A percentile compares a stretch with the other conserved stretches of the same genome.
These are phyloP conservation scores for Nakazawaea peltata DNA, from an alignment of 805 yeast species.

Conservation along the genomic window DNA sequence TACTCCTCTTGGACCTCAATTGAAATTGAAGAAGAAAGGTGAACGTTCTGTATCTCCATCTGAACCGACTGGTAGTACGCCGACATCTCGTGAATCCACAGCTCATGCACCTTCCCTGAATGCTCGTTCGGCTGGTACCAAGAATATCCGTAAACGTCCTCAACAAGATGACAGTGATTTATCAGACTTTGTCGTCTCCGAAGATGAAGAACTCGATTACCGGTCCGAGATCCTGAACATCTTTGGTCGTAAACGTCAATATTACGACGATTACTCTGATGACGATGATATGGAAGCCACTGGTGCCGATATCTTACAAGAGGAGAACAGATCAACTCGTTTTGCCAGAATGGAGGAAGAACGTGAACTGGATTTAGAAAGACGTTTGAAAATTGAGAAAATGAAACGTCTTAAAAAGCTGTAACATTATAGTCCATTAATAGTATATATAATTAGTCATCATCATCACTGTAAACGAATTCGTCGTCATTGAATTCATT, in stretches of 20 bases:
- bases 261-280: conserved; percentile 36
- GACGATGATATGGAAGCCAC: conserved; percentile 89
- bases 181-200: conserved; percentile 39
- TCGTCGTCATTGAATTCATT: conserved; percentile 38
- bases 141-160: conserved; percentile 16
- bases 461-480: conserved; percentile 32
- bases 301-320: conserved; percentile 80
- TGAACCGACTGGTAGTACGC: background rate
- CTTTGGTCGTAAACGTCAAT: conserved; percentile 51
- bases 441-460: background rate
- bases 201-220: conserved; percentile 37
- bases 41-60: background rate
- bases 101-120: background rate
- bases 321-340: conserved; percentile 62
- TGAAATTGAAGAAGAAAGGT: background rate
- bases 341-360: conserved; percentile 73
- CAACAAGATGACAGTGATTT: conserved; percentile 30
- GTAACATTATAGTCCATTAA: background rate
- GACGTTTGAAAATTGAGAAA: conserved; percentile 37
- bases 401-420: conserved; percentile 22
- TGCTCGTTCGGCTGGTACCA: background rate
- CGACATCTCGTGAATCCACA: background rate
- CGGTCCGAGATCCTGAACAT: conserved; percentile 83
- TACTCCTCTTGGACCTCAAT: conserved; percentile 10
- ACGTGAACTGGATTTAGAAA: conserved; percentile 57